Evolutionary conservation across 306 rosid species (phyloP).

Genomic region (Mimosa pudica): DNA sequence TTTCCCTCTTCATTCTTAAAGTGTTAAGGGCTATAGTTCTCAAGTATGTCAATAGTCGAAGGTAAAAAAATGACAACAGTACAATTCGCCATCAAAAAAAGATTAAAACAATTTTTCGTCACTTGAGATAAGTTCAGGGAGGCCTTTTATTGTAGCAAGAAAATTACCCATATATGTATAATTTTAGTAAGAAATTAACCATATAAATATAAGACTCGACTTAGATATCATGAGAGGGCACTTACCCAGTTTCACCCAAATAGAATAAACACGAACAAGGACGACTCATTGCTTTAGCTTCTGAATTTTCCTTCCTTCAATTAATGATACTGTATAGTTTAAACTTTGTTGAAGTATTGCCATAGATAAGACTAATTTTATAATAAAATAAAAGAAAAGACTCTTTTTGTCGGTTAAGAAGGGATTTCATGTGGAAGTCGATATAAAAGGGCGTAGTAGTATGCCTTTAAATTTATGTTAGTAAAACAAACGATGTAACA

Average conservation of each 20-base stretch:
- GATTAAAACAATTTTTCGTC: neutral
- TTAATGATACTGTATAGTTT: too few species aligned
- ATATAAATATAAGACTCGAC: too few species aligned
- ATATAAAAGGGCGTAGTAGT: too few species aligned
- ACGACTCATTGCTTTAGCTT: conserved; percentile 17
- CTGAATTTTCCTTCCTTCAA: conserved; percentile 1
- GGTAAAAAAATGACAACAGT: neutral
- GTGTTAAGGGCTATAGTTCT: neutral
- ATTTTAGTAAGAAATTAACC: too few species aligned
- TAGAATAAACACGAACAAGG: neutral
- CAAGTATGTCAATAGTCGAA: neutral
- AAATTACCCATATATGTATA: conserved; percentile 35
- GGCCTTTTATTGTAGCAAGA: neutral
- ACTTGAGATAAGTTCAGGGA: neutral
- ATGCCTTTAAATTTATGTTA: too few species aligned
- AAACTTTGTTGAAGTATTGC: neutral
- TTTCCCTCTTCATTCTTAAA: neutral
- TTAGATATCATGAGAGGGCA: too few species aligned
- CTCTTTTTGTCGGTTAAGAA: too few species aligned
- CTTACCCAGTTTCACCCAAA: too few species aligned
- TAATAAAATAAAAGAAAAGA: too few species aligned
- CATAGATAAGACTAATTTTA: neutral
- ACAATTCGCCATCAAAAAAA: neutral
- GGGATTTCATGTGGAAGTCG: too few species aligned
- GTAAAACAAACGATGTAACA: too few species aligned